Conservation (phyloP, 352 stramenopile species). For the Elongisporangium prolatum region DNA sequence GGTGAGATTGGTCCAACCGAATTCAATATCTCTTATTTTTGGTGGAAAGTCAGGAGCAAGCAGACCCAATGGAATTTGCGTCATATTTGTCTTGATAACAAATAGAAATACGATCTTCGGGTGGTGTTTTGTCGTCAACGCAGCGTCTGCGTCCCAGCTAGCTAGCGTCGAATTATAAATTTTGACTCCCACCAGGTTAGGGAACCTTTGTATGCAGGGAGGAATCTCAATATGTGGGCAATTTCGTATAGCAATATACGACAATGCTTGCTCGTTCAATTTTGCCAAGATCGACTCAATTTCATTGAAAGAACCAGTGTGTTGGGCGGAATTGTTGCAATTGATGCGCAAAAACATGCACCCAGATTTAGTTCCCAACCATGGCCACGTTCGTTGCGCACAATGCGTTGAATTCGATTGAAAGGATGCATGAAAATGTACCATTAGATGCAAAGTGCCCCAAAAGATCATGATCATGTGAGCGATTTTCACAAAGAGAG, state of each 20-base stretch:
- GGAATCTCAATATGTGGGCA: constrained; percentile 24
- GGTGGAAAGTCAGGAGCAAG: constrained; percentile 25
- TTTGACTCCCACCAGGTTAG: constrained; percentile 22
- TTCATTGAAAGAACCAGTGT: not conserved
- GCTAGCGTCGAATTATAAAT: constrained; percentile 33
- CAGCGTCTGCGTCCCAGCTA: constrained; percentile 18
- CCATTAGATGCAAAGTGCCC: not conserved
- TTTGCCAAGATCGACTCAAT: not conserved
- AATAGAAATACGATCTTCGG: constrained; percentile 20
- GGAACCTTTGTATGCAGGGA: constrained; percentile 15
- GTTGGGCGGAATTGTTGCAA: constrained; percentile 7
- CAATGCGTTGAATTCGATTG: constrained; percentile 12
- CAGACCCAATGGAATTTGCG: constrained; percentile 26
- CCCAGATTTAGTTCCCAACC: constrained; percentile 15
- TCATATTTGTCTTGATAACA: constrained; percentile 27
- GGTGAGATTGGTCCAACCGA: constrained; percentile 31
- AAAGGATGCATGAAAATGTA: constrained; percentile 13
- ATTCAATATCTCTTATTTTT: constrained; percentile 27
- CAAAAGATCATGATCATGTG: not conserved
- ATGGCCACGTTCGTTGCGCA: constrained; percentile 21
- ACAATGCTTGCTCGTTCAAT: constrained; percentile 4
- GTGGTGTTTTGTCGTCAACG: constrained; percentile 16
- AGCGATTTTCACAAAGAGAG: not conserved
- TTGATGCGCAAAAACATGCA: constrained; percentile 33
- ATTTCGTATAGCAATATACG: constrained; percentile 28